Conservation (phyloP, 2,329 filamentous ascomycete genomes). For the Stachybotrys echinatus region DNA sequence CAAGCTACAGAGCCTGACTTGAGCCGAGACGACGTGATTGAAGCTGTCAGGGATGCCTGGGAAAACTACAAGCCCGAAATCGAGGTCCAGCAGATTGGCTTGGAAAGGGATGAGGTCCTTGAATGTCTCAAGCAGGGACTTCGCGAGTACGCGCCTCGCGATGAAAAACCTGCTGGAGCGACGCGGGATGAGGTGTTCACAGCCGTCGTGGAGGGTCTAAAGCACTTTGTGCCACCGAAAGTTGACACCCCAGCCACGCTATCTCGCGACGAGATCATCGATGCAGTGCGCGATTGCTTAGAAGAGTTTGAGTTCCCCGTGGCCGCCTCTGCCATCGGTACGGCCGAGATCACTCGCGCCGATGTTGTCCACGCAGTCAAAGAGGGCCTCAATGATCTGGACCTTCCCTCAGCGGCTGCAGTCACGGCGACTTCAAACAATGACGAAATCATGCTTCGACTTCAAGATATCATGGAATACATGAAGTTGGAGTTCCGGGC, state of each 20-base stretch:
- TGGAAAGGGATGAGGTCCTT: constrained; percentile 86
- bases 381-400: constrained; percentile 49
- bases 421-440: constrained; percentile 37
- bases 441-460: constrained; percentile 46
- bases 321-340: constrained; percentile 47
- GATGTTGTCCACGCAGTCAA: constrained; percentile 61
- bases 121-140: constrained; percentile 83
- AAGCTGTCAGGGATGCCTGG: constrained; percentile 85
- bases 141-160: constrained; percentile 60
- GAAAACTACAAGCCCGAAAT: constrained; percentile 94
- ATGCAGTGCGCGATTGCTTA: constrained; percentile 78
- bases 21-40: constrained; percentile 76
- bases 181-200: constrained; percentile 81
- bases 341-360: constrained; percentile 47
- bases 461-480: constrained; percentile 60
- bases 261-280: constrained; percentile 77
- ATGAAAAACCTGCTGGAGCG: constrained; percentile 52
- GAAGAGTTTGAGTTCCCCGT: constrained; percentile 77
- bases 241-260: constrained; percentile 64
- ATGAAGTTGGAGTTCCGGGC: constrained; percentile 55
- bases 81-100: constrained; percentile 80
- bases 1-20: constrained; percentile 36
- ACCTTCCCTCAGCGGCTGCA: constrained; percentile 35
- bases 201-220: constrained; percentile 79
- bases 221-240: constrained; percentile 71